phyloP scores from a whole-genome alignment of 2,329 filamentous ascomycete species.

The Xylaria sp. region DNA sequence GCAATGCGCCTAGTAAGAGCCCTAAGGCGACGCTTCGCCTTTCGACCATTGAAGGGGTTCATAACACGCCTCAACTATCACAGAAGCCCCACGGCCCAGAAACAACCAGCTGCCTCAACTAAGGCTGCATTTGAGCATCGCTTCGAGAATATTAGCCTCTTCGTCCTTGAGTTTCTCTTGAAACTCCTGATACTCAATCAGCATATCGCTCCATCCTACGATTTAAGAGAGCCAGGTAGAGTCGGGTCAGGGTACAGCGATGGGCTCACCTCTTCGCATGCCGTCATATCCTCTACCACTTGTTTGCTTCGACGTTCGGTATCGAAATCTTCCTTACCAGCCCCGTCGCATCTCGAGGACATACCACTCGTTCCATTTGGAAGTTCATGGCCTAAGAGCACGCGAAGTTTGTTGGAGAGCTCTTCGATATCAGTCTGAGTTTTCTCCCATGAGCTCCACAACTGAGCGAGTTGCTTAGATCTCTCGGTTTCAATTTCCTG shows the following conservation, averaged over 20 bases:
- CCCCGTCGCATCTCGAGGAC: conserved; percentile 37
- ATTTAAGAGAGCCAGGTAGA: conserved; percentile 39
- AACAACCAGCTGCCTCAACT: conserved; percentile 15
- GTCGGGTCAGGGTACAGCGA: conserved; percentile 22
- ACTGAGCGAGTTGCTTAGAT: conserved; percentile 37
- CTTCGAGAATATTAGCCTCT: conserved; percentile 45
- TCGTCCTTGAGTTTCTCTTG: conserved; percentile 46
- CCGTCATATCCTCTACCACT: conserved; percentile 47
- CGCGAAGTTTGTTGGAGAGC: conserved; percentile 26
- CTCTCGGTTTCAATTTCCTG: conserved; percentile 35
- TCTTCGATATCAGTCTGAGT: conserved; percentile 44
- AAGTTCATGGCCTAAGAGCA: conserved; percentile 17
- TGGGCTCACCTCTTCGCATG: conserved; percentile 48
- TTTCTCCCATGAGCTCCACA: conserved; percentile 45
- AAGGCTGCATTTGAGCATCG: conserved; percentile 41
- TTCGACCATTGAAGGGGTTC: conserved; percentile 39
- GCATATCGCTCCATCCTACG: conserved; percentile 43
- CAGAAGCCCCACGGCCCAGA: conserved; percentile 7
- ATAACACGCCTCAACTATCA: conserved; percentile 34
- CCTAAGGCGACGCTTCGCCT: conserved; percentile 20
- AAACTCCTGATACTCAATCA: conserved; percentile 49
- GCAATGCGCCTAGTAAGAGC: conserved; percentile 37
- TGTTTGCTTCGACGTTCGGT: conserved; percentile 44
- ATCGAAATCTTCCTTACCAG: conserved; percentile 39
- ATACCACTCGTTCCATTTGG: conserved; percentile 39